Conservation (phyloP, 31 red algal species). For the Asparagopsis taxiformis region DNA sequence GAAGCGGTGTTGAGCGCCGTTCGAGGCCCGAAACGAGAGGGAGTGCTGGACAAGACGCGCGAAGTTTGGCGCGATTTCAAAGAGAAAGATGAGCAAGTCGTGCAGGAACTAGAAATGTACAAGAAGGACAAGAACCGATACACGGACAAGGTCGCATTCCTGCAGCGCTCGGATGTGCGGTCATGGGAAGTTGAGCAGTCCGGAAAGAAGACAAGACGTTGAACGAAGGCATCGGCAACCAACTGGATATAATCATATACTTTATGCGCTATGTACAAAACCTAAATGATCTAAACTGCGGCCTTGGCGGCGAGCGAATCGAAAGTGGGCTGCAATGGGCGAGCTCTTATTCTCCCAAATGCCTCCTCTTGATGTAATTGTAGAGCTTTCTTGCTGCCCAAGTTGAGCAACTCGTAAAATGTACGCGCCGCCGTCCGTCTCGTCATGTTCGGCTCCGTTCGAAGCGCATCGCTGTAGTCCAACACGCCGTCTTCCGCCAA, state of each 20-base stretch:
- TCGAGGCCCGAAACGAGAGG: slow-evolving; percentile 19
- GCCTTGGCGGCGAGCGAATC: slow-evolving; percentile 9
- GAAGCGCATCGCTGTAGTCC: slow-evolving; percentile 20
- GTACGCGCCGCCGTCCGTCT: slow-evolving; percentile 53
- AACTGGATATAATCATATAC: not conserved
- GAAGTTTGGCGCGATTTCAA: slow-evolving; percentile 46
- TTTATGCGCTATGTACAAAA: not conserved
- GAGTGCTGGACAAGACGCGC: slow-evolving; percentile 37
- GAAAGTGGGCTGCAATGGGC: slow-evolving; percentile 43
- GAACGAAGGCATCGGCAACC: not conserved
- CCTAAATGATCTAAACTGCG: not conserved
- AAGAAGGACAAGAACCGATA: slow-evolving; percentile 75
- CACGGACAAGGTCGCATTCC: slow-evolving; percentile 55
- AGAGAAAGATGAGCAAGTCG: slow-evolving; percentile 35
- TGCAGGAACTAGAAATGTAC: slow-evolving; percentile 54
- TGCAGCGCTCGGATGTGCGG: slow-evolving; percentile 40
- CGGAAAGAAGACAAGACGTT: slow-evolving; percentile 35
- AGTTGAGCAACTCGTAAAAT: slow-evolving; percentile 76
- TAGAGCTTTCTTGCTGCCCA: slow-evolving; percentile 54
- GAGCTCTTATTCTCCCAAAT: slow-evolving; percentile 52
- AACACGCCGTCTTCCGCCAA: slow-evolving; percentile 22
- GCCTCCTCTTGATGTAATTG: slow-evolving; percentile 46
- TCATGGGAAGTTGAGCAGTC: slow-evolving; percentile 46
- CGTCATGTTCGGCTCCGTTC: slow-evolving; percentile 6
- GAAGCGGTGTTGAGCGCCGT: slow-evolving; percentile 39